Base-by-base conservation (phyloP, 2,329 filamentous ascomycete genomes). In the Atkinsonella texensis region DNA sequence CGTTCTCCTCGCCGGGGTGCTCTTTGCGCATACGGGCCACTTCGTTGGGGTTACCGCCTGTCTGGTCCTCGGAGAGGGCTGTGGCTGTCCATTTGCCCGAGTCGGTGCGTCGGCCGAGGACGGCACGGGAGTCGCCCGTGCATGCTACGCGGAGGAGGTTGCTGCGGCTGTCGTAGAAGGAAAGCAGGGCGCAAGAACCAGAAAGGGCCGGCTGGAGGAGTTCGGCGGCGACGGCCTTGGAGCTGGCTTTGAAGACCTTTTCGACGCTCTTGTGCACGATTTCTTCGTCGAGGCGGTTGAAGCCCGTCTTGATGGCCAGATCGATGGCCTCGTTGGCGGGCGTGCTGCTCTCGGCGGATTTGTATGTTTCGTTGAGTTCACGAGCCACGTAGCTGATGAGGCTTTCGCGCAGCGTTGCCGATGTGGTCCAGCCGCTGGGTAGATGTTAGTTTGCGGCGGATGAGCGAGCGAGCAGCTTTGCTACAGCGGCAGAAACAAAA, bases 181-280 rank as follows among this genome's bases (percentile, higher is more conserved):
- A 95, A 10, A 98, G 78, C 6, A 98, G 80, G 41, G 93, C 94
- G 65, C 93, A 98, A 1, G 94, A 97, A n/a, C 93, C 93, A 2
- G 93, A 96, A 23, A 97, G 75, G 7, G 93, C 94, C 9, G 93
- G 93, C 10, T 90, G 90, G 13, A 98, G 80, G 7, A 95, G 76
- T 69, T 97, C 90, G 4, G 93, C 91, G 2, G 91, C 93, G 17
- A 89, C 83, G n/a, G 84, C 79, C 69, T 95, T 95, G 31, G 89
- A 93, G 59, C 90, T 87, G 15, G 85, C 83, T 65, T 94, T 89
- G 59, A 94, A 77, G 12, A 96, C 89, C 68, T 91, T 95, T 59
- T 93, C 81, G 38, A 95, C 91, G 55, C 88, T 95, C 65, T 89
- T 86, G 69, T 97, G 81, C 9, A 95, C 88, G 62, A 98, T 98